phyloP scores from a whole-genome alignment of 495 filamentous ascomycete genomes.

The Penicillium salamii region DNA sequence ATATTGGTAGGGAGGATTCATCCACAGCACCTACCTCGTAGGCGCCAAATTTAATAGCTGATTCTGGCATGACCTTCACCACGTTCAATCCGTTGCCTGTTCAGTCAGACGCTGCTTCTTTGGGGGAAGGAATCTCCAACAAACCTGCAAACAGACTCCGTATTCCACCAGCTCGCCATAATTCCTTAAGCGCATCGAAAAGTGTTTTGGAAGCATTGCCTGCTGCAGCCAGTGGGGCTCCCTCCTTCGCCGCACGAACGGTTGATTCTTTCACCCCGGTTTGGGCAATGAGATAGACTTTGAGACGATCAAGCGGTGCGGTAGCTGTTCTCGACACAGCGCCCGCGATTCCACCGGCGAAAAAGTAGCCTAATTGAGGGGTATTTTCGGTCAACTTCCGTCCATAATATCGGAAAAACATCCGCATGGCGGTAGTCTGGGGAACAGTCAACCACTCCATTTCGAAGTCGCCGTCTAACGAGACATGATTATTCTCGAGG shows the following conservation, averaged over 20 bases:
- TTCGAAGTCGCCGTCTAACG: slow-evolving; percentile 38
- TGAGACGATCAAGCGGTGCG: slow-evolving; percentile 92
- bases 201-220: slow-evolving; percentile 67
- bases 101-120: slow-evolving; percentile 7
- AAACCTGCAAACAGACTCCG: slow-evolving; percentile 92
- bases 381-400: slow-evolving; percentile 61
- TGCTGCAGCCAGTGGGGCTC: slow-evolving; percentile 62
- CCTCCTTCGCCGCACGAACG: slow-evolving; percentile 66
- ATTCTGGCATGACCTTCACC: slow-evolving; percentile 96
- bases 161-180: slow-evolving; percentile 87
- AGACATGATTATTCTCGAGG: slow-evolving; percentile 28
- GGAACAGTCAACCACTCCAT: slow-evolving; percentile 46
- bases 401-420: slow-evolving; percentile 50
- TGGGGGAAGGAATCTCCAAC: slow-evolving; percentile 14
- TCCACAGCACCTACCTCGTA: slow-evolving; percentile 61
- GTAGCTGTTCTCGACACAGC: slow-evolving; percentile 90
- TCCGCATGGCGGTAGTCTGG: slow-evolving; percentile 46
- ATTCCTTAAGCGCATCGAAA: slow-evolving; percentile 62
- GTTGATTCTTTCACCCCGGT: slow-evolving; percentile 61
- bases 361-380: slow-evolving; percentile 87
- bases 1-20: not conserved
- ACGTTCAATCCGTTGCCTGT: slow-evolving; percentile 95
- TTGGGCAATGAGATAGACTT: slow-evolving; percentile 96
- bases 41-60: slow-evolving; percentile 93
- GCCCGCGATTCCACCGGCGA: slow-evolving; percentile 90